A percentile compares a stretch with the other conserved stretches of the same genome.
Conservation (phyloP, 164 flowering plant species). For the Macadamia integrifolia region DNA sequence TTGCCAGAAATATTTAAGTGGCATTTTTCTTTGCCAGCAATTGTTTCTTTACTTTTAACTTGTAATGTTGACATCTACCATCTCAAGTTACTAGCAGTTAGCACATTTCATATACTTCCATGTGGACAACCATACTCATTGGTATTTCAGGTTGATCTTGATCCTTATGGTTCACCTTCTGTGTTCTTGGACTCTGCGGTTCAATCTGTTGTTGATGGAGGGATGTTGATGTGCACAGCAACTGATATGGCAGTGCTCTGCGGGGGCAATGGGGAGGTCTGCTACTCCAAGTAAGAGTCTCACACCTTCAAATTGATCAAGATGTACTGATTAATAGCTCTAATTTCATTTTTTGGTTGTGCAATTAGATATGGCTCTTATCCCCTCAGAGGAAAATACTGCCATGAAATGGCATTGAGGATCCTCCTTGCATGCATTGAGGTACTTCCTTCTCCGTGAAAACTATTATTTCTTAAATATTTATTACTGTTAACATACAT, state of each 20-base stretch:
- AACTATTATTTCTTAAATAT: background rate
- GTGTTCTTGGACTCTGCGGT: slow-evolving; percentile 94
- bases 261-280: slow-evolving; percentile 95
- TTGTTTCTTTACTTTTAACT: background rate
- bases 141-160: slow-evolving; percentile 88
- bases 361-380: slow-evolving; percentile 80
- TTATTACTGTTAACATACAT: background rate
- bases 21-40: background rate
- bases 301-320: slow-evolving; percentile 3
- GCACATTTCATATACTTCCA: background rate
- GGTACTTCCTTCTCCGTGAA: slow-evolving; percentile 38
- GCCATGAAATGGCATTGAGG: slow-evolving; percentile 99
- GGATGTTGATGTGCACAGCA: slow-evolving; percentile 96
- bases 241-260: slow-evolving; percentile 99
- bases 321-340: slow-evolving; percentile 6
- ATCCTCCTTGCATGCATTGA: slow-evolving; percentile 93
- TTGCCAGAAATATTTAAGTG: no score
- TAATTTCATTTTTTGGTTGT: slow-evolving; percentile 9
- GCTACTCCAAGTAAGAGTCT: slow-evolving; percentile 88
- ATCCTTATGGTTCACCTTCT: slow-evolving; percentile 99
- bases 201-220: slow-evolving; percentile 93
- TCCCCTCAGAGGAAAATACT: slow-evolving; percentile 85
- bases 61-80: background rate
- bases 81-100: background rate
- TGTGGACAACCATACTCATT: slow-evolving; percentile 1